Evolutionary conservation across 2,329 filamentous ascomycete genomes (phyloP).

Genomic region (Neocatenulostroma microsporum): DNA sequence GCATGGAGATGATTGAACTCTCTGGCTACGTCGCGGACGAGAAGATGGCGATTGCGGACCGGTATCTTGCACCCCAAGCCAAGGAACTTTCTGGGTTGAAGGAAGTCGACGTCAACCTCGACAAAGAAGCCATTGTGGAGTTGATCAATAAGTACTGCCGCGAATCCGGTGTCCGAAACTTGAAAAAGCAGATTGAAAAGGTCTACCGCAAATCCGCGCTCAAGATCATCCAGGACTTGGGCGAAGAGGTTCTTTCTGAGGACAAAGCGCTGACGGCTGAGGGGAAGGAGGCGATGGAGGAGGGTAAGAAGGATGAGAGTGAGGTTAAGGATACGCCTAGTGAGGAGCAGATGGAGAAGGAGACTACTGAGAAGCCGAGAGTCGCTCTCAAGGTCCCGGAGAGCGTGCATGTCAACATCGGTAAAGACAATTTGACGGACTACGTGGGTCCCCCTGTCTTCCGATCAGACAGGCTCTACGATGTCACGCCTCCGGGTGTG

Average conservation of each 20-base stretch:
- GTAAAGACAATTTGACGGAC: conserved; percentile 85
- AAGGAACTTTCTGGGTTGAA: conserved; percentile 88
- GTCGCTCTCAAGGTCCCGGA: conserved; percentile 77
- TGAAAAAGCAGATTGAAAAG: conserved; percentile 99
- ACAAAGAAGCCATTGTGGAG: conserved; percentile 82
- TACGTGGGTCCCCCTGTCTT: conserved; percentile 95
- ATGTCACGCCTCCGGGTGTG: conserved; percentile 85
- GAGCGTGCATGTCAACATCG: conserved; percentile 74
- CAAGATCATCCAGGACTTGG: conserved; percentile 92
- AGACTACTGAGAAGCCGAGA: conserved; percentile 60
- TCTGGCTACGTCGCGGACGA: conserved; percentile 96
- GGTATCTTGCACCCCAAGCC: conserved; percentile 86
- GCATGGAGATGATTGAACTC: conserved; percentile 95
- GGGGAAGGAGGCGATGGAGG: conserved; percentile 68
- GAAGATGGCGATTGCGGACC: conserved; percentile 96
- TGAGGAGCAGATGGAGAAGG: conserved; percentile 44
- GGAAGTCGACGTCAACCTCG: conserved; percentile 80
- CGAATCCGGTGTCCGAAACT: conserved; percentile 90
- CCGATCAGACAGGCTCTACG: conserved; percentile 91
- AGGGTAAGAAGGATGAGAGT: conserved; percentile 57
- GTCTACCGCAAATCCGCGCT: conserved; percentile 95
- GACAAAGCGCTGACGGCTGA: conserved; percentile 76
- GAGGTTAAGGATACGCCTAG: conserved; percentile 55
- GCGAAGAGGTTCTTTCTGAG: conserved; percentile 77
- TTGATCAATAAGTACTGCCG: conserved; percentile 98